Evolutionary conservation across 306 rosid genomes (phyloP), one percentile per base, ranked within the genome.

Genomic region (Delonix regia): DNA sequence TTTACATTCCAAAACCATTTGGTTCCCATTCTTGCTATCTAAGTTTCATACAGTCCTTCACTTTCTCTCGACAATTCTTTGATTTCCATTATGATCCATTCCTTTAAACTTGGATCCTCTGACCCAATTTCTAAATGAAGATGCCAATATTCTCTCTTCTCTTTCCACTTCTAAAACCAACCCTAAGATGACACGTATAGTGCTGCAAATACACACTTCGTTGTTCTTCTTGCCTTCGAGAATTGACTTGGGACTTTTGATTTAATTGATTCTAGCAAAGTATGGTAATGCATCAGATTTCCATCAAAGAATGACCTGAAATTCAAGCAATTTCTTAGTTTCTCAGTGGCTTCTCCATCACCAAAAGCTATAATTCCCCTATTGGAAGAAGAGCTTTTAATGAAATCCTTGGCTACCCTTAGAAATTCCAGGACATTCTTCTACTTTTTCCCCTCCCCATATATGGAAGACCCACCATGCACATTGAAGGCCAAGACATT

Each of bases 401-500:
- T 78, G 69, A 83, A 80, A 68, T 88, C 90, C 73, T 86, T 80
- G 7, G 95, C 89, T 2, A 80, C 61, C 34, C 73, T 75, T 2
- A 90, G 49, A 78, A 88, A 90, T 27, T 90, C 85, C 18, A 24
- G 51, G 45, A 78, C 89, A 5, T 72, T 45, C 47, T 83, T 86
- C 82, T 85, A 33, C 81, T 87, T 72, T 81, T 80, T 13, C 16
- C 53, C 38, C 71, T 84, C 39, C 85, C 73, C 95, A 86, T 84
- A 48, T 88, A 92, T 2, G 90, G 86, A 2, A 92, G 86, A n/a
- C 74, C 85, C 4, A 63, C 59, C 84, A 84, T 84, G 21, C 82
- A 87, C n/a, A 69, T 92, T 90, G 22, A 92, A 90, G 44, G 81
- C 93, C 27, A 88, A 59, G 64, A 85, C 86, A 61, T 79, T 84